These are phyloP conservation scores for Dissophora ornata DNA, from an alignment of 192 early-diverging fungal genomes.

Conservation along the genomic window DNA sequence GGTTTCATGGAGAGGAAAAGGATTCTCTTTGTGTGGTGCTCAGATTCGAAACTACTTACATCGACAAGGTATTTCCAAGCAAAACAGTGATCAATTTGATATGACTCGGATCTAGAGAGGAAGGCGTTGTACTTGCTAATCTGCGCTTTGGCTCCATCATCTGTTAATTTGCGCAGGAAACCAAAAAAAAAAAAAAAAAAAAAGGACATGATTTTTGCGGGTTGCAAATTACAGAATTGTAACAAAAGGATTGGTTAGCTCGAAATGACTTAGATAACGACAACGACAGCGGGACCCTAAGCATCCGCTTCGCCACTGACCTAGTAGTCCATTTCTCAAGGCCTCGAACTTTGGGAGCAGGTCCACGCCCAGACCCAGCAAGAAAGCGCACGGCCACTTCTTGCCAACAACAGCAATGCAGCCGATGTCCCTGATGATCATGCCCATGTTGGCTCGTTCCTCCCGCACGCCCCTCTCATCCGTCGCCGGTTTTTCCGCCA, in stretches of 20 bases:
- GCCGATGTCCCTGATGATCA: slow-evolving; percentile 69
- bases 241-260: no score
- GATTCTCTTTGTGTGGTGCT: slow-evolving; percentile 11
- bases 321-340: slow-evolving; percentile 15
- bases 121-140: slow-evolving; percentile 48
- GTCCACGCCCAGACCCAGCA: slow-evolving; percentile 62
- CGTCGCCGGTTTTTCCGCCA: slow-evolving; percentile 4
- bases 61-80: slow-evolving; percentile 61
- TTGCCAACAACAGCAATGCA: slow-evolving; percentile 60
- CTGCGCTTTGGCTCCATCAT: slow-evolving; percentile 7
- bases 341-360: slow-evolving; percentile 52
- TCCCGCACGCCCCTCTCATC: slow-evolving; percentile 7
- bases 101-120: slow-evolving; percentile 38
- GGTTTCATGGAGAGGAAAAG: slow-evolving; percentile 8
- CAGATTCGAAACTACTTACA: slow-evolving; percentile 46
- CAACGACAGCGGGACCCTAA: no score
- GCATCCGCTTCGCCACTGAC: slow-evolving; percentile 11
- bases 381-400: slow-evolving; percentile 64
- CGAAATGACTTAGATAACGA: no score
- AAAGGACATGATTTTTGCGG: not conserved
- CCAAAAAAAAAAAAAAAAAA: not conserved
- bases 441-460: slow-evolving; percentile 59
- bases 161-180: no score
- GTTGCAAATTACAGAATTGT: no score
- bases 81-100: slow-evolving; percentile 58